phyloP scores from a whole-genome alignment of 768 basidiomycete species.

The Russula sp. region DNA sequence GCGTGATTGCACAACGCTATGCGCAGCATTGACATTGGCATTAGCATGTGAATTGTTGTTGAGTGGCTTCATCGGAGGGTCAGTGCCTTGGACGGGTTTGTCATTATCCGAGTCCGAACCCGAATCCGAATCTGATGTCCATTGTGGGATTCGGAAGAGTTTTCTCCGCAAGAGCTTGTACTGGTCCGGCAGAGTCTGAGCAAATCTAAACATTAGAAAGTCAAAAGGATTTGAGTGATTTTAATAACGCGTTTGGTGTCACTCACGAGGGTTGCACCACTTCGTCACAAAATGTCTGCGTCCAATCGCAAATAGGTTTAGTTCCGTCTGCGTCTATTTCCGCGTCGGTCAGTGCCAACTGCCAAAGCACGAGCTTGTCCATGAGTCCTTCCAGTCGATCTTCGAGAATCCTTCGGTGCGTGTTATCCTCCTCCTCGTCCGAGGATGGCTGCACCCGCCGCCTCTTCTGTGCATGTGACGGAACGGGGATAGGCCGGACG shows the following conservation, averaged over 20 bases:
- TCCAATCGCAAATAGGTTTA: constrained; percentile 54
- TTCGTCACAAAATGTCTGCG: constrained; percentile 66
- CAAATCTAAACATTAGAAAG: constrained; percentile 1
- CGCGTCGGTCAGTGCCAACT: constrained; percentile 49
- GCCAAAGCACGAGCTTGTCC: constrained; percentile 75
- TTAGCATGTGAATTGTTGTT: background rate
- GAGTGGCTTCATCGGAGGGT: background rate
- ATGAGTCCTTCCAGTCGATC: constrained; percentile 70
- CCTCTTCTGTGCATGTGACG: constrained; percentile 22
- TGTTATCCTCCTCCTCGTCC: constrained; percentile 22
- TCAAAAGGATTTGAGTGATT: background rate
- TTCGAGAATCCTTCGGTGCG: constrained; percentile 36
- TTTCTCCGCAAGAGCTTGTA: constrained; percentile 32
- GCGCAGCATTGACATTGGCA: background rate
- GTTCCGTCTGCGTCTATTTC: constrained; percentile 30
- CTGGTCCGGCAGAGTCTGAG: constrained; percentile 10
- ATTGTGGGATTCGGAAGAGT: constrained; percentile 29
- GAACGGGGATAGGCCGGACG: constrained; percentile 27
- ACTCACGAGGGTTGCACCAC: constrained; percentile 63
- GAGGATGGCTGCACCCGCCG: constrained; percentile 31
- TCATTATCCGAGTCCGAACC: constrained; percentile 13
- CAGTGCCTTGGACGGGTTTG: background rate
- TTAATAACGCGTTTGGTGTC: background rate
- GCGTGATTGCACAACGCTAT: constrained; percentile 26
- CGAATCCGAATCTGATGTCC: constrained; percentile 14